These are phyloP conservation scores for Sclerotiophoma versabilis DNA, from an alignment of 2,329 filamentous ascomycete species.

Conservation along the genomic window DNA sequence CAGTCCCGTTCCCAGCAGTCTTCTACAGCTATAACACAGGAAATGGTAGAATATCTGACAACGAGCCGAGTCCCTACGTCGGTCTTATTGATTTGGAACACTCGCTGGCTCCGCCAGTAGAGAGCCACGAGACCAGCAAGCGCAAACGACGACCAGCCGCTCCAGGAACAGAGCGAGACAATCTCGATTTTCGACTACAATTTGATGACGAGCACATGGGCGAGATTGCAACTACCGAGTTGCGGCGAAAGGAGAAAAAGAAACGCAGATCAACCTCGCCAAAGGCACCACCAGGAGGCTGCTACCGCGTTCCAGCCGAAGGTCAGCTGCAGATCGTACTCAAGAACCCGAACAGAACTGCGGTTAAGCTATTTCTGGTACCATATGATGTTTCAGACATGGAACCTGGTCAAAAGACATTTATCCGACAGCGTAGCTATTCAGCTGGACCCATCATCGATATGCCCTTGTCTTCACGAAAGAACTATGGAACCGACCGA, in stretches of 20 bases:
- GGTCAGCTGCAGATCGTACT: constrained; percentile 96
- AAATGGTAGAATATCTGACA: constrained; percentile 71
- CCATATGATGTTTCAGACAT: constrained; percentile 93
- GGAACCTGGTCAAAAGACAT: constrained; percentile 93
- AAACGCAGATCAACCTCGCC: constrained; percentile 64
- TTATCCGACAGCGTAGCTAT: constrained; percentile 92
- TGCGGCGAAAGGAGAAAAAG: constrained; percentile 61
- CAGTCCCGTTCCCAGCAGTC: constrained; percentile 88
- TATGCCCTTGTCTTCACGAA: constrained; percentile 60
- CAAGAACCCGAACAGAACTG: constrained; percentile 98
- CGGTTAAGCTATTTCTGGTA: constrained; percentile 92
- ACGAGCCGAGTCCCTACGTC: constrained; percentile 95
- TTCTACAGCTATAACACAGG: constrained; percentile 91
- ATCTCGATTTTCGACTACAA: constrained; percentile 31
- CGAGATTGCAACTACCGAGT: constrained; percentile 36
- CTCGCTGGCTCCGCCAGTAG: constrained; percentile 65
- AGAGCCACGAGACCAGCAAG: constrained; percentile 50
- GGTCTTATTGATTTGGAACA: constrained; percentile 92
- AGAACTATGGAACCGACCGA: constrained; percentile 60
- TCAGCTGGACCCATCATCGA: constrained; percentile 86
- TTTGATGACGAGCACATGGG: constrained; percentile 24
- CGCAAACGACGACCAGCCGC: constrained; percentile 48
- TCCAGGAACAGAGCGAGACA: constrained; percentile 34
- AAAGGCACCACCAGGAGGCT: constrained; percentile 80
- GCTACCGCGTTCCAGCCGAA: constrained; percentile 91